Conservation (phyloP, 2,329 filamentous ascomycete species). For the Nemania serpens region DNA sequence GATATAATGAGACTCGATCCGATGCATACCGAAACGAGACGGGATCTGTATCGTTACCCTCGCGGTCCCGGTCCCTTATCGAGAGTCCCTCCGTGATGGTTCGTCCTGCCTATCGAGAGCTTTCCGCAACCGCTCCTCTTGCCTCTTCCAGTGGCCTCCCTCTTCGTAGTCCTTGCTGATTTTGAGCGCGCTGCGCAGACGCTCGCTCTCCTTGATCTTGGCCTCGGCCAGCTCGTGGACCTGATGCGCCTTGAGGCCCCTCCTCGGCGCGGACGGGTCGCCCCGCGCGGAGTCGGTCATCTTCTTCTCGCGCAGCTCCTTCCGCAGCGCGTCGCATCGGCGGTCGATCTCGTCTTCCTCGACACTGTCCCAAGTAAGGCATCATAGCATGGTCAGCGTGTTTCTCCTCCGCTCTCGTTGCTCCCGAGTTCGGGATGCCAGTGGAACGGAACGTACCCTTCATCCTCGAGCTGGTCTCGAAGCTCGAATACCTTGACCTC, state of each 20-base stretch:
- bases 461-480: constrained; percentile 88
- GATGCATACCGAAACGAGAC: neutral
- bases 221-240: constrained; percentile 95
- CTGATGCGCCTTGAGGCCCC: constrained; percentile 83
- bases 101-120: constrained; percentile 47
- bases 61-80: constrained; percentile 14
- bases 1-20: neutral
- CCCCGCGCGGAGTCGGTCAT: constrained; percentile 50
- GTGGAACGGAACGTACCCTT: constrained; percentile 61
- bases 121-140: constrained; percentile 69
- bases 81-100: no score
- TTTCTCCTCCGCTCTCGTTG: neutral
- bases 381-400: neutral
- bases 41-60: neutral
- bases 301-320: constrained; percentile 64
- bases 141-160: constrained; percentile 81
- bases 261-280: constrained; percentile 45
- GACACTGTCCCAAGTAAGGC: constrained; percentile 54
- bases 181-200: constrained; percentile 81
- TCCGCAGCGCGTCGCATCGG: constrained; percentile 68
- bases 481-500: constrained; percentile 94
- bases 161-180: constrained; percentile 87
- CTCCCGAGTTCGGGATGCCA: neutral
- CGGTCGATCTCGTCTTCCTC: constrained; percentile 92
- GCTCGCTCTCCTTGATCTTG: constrained; percentile 94